Evolutionary conservation across 495 filamentous ascomycete species (phyloP), one percentile per base, ranked within the genome.

Genomic region (Neurospora sp.): DNA sequence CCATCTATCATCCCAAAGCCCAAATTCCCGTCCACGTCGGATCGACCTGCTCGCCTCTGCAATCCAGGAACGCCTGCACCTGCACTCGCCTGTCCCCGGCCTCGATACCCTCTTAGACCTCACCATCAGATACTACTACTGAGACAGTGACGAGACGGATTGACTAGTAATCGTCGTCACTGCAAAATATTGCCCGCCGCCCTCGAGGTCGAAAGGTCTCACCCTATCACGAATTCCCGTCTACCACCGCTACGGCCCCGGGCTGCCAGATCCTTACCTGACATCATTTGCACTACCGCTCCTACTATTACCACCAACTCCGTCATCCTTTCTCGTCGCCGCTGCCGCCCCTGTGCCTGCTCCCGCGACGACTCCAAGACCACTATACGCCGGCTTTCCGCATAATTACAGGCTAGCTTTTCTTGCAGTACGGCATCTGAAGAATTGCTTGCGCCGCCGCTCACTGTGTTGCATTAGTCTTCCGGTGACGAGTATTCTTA

Each of bases 401-500:
- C 53, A 66, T 66, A 66, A 66, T 66, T 35, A 66, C 53, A 37
- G 31, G 53, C 53, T 66, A 66, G 53, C 53, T 66, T 66, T 66
- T 66, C 53, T 66, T 66, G 31, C 27, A 66, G 53, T 66, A 66
- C 27, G 27, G 53, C 53, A 35, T 66, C 53, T 66, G 53, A 66
- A 66, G 53, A 66, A 66, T 35, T 66, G 53, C 53, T 66, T 66
- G 53, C 53, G 53, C 53, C 53, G 53, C 27, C 53, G 53, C 27
- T 66, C 53, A 66, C 53, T 66, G 53, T 68, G 53, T 66, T 66
- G 53, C 53, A 66, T 66, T 66, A 66, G 53, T 35, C 53, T 66
- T 66, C 42, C 44, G 70, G 70, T 72, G 31, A 72, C 38, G 9
- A 72, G 41, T 46, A 69, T 70, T 74, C 39, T 44, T 72, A n/a